Evolutionary conservation across 768 basidiomycete species (phyloP), one percentile per base, ranked within the genome.

Genomic region (Rhodocollybia butyracea): DNA sequence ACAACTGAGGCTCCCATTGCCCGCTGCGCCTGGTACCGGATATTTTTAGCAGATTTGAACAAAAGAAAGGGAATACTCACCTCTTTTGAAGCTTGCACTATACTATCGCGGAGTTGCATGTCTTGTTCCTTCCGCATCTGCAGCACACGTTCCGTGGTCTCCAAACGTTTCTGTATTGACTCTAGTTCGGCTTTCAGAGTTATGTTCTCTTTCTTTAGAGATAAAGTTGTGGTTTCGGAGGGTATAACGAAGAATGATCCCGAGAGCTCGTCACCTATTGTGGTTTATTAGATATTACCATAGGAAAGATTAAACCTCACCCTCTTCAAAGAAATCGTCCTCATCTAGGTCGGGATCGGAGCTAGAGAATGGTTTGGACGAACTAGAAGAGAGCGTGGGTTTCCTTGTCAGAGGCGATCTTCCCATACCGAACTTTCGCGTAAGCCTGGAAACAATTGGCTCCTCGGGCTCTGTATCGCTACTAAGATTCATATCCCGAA

Each of bases 211-310:
- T 79, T 83, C 66, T 79, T 82, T 31, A 91, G 70, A 1, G 68
- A 67, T 17, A 74, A 66, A 3, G 75, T 67, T 29, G 82, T 71
- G 5, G 79, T 66, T 48, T 84, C 84, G 5, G 82, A 80, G 0
- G 90, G 86, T 45, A 93, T 80, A 32, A 93, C 65, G 60, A 78
- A 89, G 65, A 91, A 92, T 0, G 90, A 92, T 59, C 89, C 91
- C 1, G 90, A 86, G 55, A 90, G 77, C 30, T 89, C 85, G 60
- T 86, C 82, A 27, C 78, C 85, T 82, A 60, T 27, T 41, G 56
- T 36, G 39, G 43, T 41, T 55, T 32, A 36, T 47, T 60, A 19
- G 58, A 51, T 51, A 19, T 36, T 24, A 31, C 15, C 43, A 15
- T 39, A 19, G n/a, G 17, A 29, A 10, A 45, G 27, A 29, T n/a